A percentile compares a stretch with the other conserved stretches of the same genome.
phyloP scores from a whole-genome alignment of 2,329 filamentous ascomycete species.

The Pseudogymnoascus sp. region DNA sequence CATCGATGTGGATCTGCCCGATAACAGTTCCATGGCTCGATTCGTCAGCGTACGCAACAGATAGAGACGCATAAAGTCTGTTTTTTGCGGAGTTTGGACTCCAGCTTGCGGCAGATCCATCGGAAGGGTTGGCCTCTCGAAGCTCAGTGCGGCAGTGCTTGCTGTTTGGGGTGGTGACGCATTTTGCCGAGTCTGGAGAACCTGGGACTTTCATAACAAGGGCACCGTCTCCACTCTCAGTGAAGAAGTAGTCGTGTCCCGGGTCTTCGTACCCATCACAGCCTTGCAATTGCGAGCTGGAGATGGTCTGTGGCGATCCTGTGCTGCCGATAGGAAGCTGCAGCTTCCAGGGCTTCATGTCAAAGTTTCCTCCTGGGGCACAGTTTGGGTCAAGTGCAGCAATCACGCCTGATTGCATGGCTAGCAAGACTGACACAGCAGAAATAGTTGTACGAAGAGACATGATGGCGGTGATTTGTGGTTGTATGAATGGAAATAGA shows the following conservation, averaged over 20 bases:
- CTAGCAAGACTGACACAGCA: background rate
- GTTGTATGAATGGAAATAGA: background rate
- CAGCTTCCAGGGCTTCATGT: constrained; percentile 31
- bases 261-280: constrained; percentile 31
- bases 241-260: constrained; percentile 31
- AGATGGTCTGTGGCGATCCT: constrained; percentile 27
- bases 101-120: constrained; percentile 22
- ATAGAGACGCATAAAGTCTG: constrained; percentile 28
- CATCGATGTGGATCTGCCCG: constrained; percentile 35
- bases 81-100: constrained; percentile 29
- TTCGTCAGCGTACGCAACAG: constrained; percentile 27
- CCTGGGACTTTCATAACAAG: constrained; percentile 36
- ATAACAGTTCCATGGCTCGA: constrained; percentile 32
- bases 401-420: background rate
- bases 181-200: constrained; percentile 26
- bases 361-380: constrained; percentile 29
- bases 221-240: constrained; percentile 27
- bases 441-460: background rate
- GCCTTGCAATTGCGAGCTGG: constrained; percentile 27
- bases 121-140: constrained; percentile 30
- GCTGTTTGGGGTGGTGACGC: constrained; percentile 35
- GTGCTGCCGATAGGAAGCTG: constrained; percentile 33
- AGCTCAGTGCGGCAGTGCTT: constrained; percentile 38
- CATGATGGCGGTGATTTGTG: background rate
- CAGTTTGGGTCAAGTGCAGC: constrained; percentile 15